Evolutionary conservation across 805 yeast genomes (phyloP).

Genomic region (Ogataea philodendri): DNA sequence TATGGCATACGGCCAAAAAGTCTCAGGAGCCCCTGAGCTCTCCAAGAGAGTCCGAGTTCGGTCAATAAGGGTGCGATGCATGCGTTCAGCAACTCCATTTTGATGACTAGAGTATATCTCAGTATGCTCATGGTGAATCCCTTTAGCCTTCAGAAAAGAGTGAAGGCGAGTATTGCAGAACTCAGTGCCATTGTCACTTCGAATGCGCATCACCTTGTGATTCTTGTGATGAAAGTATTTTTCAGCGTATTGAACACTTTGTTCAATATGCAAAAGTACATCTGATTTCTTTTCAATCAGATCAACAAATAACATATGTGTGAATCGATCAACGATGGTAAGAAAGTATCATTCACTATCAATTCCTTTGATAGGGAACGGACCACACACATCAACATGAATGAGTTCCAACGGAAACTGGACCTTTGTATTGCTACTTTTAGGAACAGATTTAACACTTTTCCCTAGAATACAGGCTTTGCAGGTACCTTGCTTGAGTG

Average conservation of each 20-base stretch:
- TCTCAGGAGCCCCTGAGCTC: constrained; percentile 1
- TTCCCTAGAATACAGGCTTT: too few relatives aligned
- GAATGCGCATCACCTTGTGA: not conserved
- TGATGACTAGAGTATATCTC: constrained; percentile 11
- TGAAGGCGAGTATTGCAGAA: not conserved
- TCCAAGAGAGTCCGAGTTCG: too few relatives aligned
- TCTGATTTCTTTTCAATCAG: not conserved
- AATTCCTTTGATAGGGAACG: not conserved
- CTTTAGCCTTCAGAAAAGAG: not conserved
- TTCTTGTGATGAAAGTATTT: not conserved
- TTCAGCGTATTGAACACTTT: not conserved
- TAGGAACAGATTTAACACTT: not conserved
- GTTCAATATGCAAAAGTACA: not conserved
- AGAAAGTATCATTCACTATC: not conserved
- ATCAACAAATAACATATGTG: not conserved
- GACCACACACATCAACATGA: constrained; percentile 1
- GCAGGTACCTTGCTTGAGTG: too few relatives aligned
- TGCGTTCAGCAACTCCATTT: constrained; percentile 15
- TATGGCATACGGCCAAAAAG: constrained; percentile 2
- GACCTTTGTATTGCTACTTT: not conserved
- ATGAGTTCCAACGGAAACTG: not conserved
- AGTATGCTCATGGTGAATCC: constrained; percentile 9
- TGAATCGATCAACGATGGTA: not conserved
- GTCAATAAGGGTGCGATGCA: constrained; percentile 6
- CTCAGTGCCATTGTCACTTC: constrained; percentile 1